Evolutionary conservation across 768 basidiomycete genomes (phyloP).

Genomic region (Roridomyces roridus): DNA sequence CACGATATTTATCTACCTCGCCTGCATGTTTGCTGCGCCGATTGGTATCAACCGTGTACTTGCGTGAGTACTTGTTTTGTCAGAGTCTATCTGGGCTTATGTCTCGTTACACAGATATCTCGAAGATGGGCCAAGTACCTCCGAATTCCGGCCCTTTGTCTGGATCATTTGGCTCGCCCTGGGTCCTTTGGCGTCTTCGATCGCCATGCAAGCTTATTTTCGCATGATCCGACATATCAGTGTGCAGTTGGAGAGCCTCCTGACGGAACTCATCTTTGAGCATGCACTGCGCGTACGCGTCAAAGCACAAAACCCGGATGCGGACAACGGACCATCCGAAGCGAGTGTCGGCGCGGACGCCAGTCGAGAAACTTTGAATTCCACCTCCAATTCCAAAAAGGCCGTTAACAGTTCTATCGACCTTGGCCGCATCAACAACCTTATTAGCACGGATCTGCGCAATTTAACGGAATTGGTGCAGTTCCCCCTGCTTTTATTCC

Average conservation of each 20-base stretch:
- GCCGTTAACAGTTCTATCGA: constrained; percentile 29
- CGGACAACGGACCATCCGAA: constrained; percentile 36
- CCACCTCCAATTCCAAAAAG: constrained; percentile 18
- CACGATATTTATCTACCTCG: constrained; percentile 16
- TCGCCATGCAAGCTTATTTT: constrained; percentile 49
- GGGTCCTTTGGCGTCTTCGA: constrained; percentile 40
- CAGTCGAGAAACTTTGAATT: constrained; percentile 15
- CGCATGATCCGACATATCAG: constrained; percentile 39
- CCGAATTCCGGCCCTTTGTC: constrained; percentile 53
- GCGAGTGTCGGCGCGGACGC: constrained; percentile 17
- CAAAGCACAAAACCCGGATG: constrained; percentile 41
- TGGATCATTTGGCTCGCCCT: constrained; percentile 50
- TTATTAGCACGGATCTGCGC: constrained; percentile 56
- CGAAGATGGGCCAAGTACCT: constrained; percentile 46
- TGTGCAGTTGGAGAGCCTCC: constrained; percentile 53
- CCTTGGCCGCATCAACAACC: constrained; percentile 65
- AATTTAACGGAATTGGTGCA: constrained; percentile 24
- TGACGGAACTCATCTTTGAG: constrained; percentile 49
- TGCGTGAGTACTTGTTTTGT: constrained; percentile 4
- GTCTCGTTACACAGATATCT: constrained; percentile 42
- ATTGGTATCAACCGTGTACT: constrained; percentile 23
- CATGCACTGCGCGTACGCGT: constrained; percentile 66
- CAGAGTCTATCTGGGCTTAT: no score
- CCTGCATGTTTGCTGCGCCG: constrained; percentile 18
- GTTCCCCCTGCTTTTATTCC: constrained; percentile 27